Evolutionary conservation across 1,139 yeast species (phyloP), one percentile per base, ranked within the genome.

Genomic region (Zygoascus meyerae): DNA sequence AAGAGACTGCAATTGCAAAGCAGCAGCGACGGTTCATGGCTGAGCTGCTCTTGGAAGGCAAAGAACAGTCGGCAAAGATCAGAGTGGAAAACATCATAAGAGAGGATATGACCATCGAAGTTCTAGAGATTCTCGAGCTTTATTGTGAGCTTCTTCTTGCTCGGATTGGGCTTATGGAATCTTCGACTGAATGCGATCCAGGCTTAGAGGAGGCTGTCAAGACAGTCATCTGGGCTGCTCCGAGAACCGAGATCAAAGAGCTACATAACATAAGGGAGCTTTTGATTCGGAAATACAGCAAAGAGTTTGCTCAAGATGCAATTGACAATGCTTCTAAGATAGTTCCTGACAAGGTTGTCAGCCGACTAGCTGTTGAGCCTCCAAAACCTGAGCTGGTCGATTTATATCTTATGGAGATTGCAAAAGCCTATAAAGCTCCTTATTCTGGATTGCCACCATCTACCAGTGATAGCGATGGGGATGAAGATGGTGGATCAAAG

Each of bases 131-230:
- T 41, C 67, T 89, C 44, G 95, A 87, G 64, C 70, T 90, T 21
- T 86, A 87, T 63, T 84, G 96, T 61, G 96, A 90, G 64, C 69
- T 90, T 17, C 65, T 87, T 14, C 74, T 86, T 47, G 95, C 96
- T 0, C 71, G 97, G 47, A 77, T 84, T 18, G 73, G 79, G 10
- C 68, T 85, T 40, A 60, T 84, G 34, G 71, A 76, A 40, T 66
- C 66, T 38, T 30, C 35, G 50, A 68, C 53, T 26, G 75, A 69
- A 18, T 78, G 84, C 53, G 89, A 83, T 47, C 73, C 78, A 1
- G 83, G 84, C 14, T 67, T 85, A 35, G 73, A 77, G 50, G 96
- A 87, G 62, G 90, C 95, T 0, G 83, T 85, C 5, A 74, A 75
- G 57, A 76, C 89, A 2, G 68, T 89, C 18, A 77, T 86, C 1